Base-by-base conservation (phyloP, 176 grass and related monocot genomes). In the Coix lacrymajobi region DNA sequence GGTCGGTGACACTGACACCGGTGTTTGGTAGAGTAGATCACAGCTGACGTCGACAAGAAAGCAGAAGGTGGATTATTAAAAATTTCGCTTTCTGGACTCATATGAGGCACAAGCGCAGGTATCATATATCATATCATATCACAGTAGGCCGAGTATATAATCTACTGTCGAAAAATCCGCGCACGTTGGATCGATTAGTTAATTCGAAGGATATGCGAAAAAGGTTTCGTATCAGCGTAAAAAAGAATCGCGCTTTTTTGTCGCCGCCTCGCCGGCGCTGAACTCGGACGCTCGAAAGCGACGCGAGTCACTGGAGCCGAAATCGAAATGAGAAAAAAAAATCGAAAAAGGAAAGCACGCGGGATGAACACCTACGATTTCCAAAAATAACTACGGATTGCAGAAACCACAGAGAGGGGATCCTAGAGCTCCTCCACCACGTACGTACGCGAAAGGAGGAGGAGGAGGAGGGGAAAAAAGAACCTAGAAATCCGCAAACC, bases 161-260 rank as follows among this genome's bases (percentile, higher is more conserved):
- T 39, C 1, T 36, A 57, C 9, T 48, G 33, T 45, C 41, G 28
- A 71, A 15, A 62, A 45, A 87, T 46, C 38, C 3, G 49, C 37
- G 62, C 79, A 54, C 78, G 78, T 81, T 81, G 45, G 30, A 5
- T 39, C 16, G 70, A 56, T 12, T 52, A 66, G 32, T 40, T 84
- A 76, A 75, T 17, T 67, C n/a, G 10, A 10, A 33, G 54, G 16
- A 52, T 87, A 49, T 51, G 64, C 44, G 2, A n/a, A 37, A 82
- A 77, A 3, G 40, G 17, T 32, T 75, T 49, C 15, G 25, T 31
- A 31, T 3, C 24, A 3, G 69, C 26, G 69, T 26, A 72, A 72
- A 72, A 72, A 72, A 48, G 64, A 38, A 22, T 19, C 0, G 52
- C 80, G 15, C 25, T 26, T 72, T 72, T 75, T 32, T 41, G 14